Evolutionary conservation across 441 rosid species (phyloP), one percentile per base, ranked within the genome.

Genomic region (Biscutella auriculata): DNA sequence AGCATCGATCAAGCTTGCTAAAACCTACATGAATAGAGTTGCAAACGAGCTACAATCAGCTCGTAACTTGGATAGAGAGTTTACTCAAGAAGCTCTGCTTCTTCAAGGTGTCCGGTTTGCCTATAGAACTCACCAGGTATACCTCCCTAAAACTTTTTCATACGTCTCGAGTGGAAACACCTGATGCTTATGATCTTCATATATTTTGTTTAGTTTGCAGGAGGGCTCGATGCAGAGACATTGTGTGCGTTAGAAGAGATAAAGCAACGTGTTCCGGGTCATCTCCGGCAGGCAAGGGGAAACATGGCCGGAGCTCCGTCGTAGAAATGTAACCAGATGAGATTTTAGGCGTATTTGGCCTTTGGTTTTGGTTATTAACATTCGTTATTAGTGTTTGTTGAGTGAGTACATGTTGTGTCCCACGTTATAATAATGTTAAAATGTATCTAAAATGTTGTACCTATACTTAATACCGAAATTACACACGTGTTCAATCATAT

Each of bases 171-270:
- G n/a, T n/a, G n/a, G n/a, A n/a, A n/a, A n/a, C n/a, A n/a, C n/a
- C n/a, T n/a, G 50, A 13, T 52, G 33, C 28, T 51, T n/a, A 8
- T 27, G 9, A 54, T 12, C 9, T 51, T 36, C 19, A 11, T 15
- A 62, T 57, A 33, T 30, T 21, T 25, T n/a, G 27, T 12, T 60
- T 83, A 85, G 97, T 87, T 91, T 82, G 85, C 83, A 3, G 97
- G 97, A 62, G 95, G 85, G 40, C 83, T 91, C 11, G 97, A 91
- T 71, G 79, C 93, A n/a, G 96, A 91, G 73, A 85, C 95, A 9
- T 42, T 91, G 72, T 73, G 93, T 12, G 87, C 90, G 9, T 74
- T 87, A 15, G 93, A 91, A 77, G 96, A 83, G 84, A 87, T 91
- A 23, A 84, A 79, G 53, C 83, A 73, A 67, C 80, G 74, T 28